These are phyloP conservation scores for Carex arenaria DNA, from an alignment of 202 grass and related monocot genomes.

Conservation along the genomic window DNA sequence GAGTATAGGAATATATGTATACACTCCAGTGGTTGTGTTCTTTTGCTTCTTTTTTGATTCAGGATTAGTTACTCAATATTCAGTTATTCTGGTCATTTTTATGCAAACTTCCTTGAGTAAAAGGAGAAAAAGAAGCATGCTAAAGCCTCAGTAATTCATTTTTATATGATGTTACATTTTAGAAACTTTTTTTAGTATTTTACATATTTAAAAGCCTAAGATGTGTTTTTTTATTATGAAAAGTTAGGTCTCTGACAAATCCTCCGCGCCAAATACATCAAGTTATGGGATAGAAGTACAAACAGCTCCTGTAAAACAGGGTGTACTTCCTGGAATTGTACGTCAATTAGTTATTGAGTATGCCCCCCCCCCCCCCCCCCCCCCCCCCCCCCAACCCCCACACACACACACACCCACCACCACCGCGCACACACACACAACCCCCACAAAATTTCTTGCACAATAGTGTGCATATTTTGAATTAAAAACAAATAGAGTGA, in stretches of 20 bases:
- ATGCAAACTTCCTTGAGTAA: not conserved
- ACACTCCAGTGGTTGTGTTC: too few relatives aligned
- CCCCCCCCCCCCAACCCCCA: not conserved
- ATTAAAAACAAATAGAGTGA: not conserved
- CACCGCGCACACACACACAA: not conserved
- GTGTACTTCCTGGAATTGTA: conserved; percentile 73
- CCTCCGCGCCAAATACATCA: conserved; percentile 13
- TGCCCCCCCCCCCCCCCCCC: conserved; percentile 7
- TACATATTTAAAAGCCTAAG: not conserved
- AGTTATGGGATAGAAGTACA: conserved; percentile 50
- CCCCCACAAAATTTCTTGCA: not conserved
- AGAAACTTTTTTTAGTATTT: not conserved
- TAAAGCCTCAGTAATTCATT: not conserved
- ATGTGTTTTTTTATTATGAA: conserved; percentile 24
- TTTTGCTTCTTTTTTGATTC: not conserved
- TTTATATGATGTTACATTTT: not conserved
- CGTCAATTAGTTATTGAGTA: conserved; percentile 79
- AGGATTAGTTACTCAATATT: not conserved
- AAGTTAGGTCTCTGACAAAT: conserved; percentile 4
- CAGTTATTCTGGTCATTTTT: not conserved
- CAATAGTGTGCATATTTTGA: not conserved
- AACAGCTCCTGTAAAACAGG: conserved; percentile 63
- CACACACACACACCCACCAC: too few relatives aligned
- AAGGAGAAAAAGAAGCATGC: not conserved
- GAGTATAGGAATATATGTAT: too few relatives aligned